A percentile compares a stretch with the other conserved stretches of the same genome.
phyloP scores from a whole-genome alignment of 176 grass and related monocot genomes.

The Zizania latifolia region DNA sequence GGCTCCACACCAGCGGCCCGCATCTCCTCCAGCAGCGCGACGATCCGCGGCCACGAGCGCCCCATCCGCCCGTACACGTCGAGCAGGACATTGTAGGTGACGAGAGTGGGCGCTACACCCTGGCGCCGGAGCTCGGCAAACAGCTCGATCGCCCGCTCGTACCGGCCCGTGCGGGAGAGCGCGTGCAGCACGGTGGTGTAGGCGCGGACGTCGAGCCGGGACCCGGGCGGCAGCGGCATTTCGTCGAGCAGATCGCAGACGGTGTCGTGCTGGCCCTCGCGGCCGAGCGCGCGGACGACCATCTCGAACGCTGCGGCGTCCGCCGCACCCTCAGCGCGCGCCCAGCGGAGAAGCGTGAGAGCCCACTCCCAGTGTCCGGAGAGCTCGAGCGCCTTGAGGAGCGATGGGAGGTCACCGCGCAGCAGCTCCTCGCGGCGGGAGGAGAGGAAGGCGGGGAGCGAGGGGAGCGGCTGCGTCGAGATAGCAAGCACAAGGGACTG shows the following conservation, averaged over 20 bases:
- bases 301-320: conserved; percentile 55
- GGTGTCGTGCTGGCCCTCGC: conserved; percentile 37
- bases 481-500: conserved; percentile 25
- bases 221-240: conserved; percentile 41
- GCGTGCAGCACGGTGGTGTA: conserved; percentile 81
- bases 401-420: conserved; percentile 30
- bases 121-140: conserved; percentile 51
- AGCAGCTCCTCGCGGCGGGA: conserved; percentile 29
- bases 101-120: conserved; percentile 56
- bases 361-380: conserved; percentile 64
- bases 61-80: conserved; percentile 77
- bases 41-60: conserved; percentile 63
- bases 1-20: conserved; percentile 26
- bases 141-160: conserved; percentile 51
- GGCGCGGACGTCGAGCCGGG: conserved; percentile 59
- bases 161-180: conserved; percentile 50
- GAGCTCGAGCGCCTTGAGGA: conserved; percentile 53
- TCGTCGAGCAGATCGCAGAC: conserved; percentile 53
- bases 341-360: conserved; percentile 63
- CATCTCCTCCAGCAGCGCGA: conserved; percentile 62
- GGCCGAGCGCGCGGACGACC: conserved; percentile 54
- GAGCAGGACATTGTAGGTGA: conserved; percentile 96
- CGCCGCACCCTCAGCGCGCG: conserved; percentile 15
- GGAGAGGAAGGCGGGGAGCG: conserved; percentile 23
- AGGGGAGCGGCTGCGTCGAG: conserved; percentile 9